Base-by-base conservation (phyloP, 2,329 filamentous ascomycete genomes). In the Cryphonectria japonica region DNA sequence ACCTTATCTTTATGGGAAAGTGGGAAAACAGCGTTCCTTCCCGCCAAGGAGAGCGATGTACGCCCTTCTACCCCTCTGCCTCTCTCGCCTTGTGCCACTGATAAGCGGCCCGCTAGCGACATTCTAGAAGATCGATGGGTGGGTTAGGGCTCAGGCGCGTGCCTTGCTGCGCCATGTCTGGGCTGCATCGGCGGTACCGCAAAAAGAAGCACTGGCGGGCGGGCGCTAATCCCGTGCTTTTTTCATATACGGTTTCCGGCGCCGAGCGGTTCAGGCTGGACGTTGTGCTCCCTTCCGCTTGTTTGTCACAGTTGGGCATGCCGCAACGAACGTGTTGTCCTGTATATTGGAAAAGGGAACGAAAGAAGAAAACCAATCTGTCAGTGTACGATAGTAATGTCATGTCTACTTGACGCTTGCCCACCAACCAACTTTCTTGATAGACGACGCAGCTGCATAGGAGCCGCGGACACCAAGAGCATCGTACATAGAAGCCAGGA, bases 101-200 rank as follows among this genome's bases (percentile, higher is more conserved):
- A 59, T 59, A 59, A 59, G 54, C 54, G 54, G 54, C 54, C 54
- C 54, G 54, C 54, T 59, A 59, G 54, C 54, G 54, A 59, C 54
- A 59, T 59, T 59, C 54, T 59, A 59, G 54, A 34, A 59, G 54
- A 59, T 59, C 26, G 54, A 34, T 59, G 54, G 7, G 54, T 3
- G 3, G 19, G 46, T 29, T 57, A 11, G 52, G 52, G 52, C 14
- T 26, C 26, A 13, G n/a, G n/a, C n/a, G 3, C 29, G 29, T 32
- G 26, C 14, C 14, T 59, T 59, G 54, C 54, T 59, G 54, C 54
- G 54, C 54, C 54, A 29, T 59, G 54, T 14, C 46, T 59, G 26
- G 54, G 54, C 54, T 59, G 54, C 29, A 32, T 32, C 54, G 54
- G 54, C 14, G 29, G 54, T 9, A 59, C 54, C 54, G 54, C 54